phyloP scores from a whole-genome alignment of 2,329 filamentous ascomycete genomes.

The Monilinia vaccinii-corymbosi region DNA sequence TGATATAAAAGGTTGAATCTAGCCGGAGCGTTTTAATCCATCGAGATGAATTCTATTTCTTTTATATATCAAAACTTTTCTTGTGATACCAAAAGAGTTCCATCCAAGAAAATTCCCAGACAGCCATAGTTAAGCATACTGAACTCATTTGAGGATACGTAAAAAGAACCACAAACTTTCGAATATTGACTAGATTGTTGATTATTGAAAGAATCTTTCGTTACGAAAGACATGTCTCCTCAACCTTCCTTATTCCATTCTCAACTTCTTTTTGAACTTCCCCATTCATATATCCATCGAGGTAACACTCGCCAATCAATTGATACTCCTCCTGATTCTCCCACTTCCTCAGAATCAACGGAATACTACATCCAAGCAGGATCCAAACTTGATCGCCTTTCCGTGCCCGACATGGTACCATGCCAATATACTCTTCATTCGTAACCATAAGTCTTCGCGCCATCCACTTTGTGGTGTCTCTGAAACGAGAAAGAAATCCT shows the following conservation, averaged over 20 bases:
- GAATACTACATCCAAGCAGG: conserved; percentile 17
- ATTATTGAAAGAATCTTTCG: background rate
- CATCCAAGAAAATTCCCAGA: no score
- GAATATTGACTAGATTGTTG: background rate
- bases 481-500: background rate
- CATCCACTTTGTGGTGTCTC: background rate
- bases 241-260: background rate
- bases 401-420: conserved; percentile 10
- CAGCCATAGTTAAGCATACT: no score
- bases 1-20: no score
- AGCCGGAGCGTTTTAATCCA: no score
- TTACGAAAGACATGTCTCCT: conserved; percentile 3
- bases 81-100: no score
- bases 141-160: no score
- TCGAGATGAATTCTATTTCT: no score
- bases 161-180: background rate
- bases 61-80: no score
- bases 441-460: background rate
- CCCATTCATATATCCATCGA: conserved; percentile 18
- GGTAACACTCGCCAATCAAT: conserved; percentile 17
- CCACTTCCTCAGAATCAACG: conserved; percentile 13
- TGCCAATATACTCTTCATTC: background rate
- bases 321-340: background rate
- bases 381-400: conserved; percentile 17
- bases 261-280: conserved; percentile 4